Evolutionary conservation across 768 basidiomycete species (phyloP).

Genomic region (Boletus insuetus): DNA sequence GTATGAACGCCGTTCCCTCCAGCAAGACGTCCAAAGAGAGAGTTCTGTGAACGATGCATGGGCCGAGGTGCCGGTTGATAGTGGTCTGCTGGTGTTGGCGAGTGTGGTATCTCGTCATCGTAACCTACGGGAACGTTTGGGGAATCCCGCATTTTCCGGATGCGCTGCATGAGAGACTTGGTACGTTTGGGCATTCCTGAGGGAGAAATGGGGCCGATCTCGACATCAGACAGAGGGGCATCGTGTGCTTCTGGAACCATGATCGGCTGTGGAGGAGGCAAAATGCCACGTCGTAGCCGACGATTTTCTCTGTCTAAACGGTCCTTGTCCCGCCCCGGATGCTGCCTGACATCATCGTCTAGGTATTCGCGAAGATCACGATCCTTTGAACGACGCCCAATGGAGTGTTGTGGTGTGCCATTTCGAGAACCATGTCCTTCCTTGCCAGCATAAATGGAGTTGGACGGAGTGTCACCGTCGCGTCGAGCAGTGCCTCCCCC

Average conservation of each 20-base stretch:
- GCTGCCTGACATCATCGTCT: slow-evolving; percentile 36
- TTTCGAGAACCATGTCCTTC: slow-evolving; percentile 43
- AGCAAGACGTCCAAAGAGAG: slow-evolving; percentile 72
- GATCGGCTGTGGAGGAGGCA: slow-evolving; percentile 85
- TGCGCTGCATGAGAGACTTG: slow-evolving; percentile 84
- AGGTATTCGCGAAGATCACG: slow-evolving; percentile 49
- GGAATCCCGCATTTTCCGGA: slow-evolving; percentile 83
- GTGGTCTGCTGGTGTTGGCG: slow-evolving; percentile 40
- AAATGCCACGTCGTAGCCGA: slow-evolving; percentile 45
- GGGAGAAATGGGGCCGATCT: slow-evolving; percentile 40
- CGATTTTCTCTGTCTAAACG: slow-evolving; percentile 35
- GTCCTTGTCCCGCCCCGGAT: slow-evolving; percentile 30
- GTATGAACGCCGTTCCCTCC: slow-evolving; percentile 32
- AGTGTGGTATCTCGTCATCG: slow-evolving; percentile 43
- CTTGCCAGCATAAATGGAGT: slow-evolving; percentile 67
- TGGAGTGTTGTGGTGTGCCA: slow-evolving; percentile 36
- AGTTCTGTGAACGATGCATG: slow-evolving; percentile 72
- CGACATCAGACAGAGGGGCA: slow-evolving; percentile 36
- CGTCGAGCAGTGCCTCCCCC: slow-evolving; percentile 57
- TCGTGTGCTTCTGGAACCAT: slow-evolving; percentile 64
- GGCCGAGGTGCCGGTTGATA: slow-evolving; percentile 39
- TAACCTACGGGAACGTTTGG: slow-evolving; percentile 75
- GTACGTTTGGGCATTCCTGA: slow-evolving; percentile 60
- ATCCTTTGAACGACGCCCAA: slow-evolving; percentile 43
- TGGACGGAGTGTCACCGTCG: slow-evolving; percentile 58